Evolutionary conservation across 2,329 filamentous ascomycete species (phyloP), one percentile per base, ranked within the genome.

Genomic region (Fusarium haematococcum): DNA sequence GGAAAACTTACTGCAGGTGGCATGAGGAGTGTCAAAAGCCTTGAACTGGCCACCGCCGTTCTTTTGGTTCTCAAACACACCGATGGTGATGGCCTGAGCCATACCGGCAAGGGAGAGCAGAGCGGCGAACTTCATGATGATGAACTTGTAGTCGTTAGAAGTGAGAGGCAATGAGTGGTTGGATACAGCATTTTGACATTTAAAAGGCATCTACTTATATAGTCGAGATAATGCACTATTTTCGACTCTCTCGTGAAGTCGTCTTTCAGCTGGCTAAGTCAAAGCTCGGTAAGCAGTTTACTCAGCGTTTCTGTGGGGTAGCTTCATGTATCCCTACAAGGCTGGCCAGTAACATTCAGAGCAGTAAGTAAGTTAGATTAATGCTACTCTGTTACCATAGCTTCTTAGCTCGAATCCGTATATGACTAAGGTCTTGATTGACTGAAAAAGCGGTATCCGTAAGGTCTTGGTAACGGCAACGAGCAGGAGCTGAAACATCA

Each of bases 61-160:
- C 65, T 58, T 64, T 32, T 59, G 43, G 18, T 68, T 59, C 41
- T 50, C 65, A 14, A 63, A 68, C 3, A 68, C 62, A 6, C 33
- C 60, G 23, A 68, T 63, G 23, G 48, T 68, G 18, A 68, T 68
- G n/a, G 65, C 65, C 27, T 68, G 60, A 2, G 52, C 25, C 25
- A 52, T 52, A 8, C 48, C 48, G 3, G 27, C 10, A 20, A 52
- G 48, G 7, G 48, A 32, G 6, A 52, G 25, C 1, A 52, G 25
- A 20, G 25, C 48, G 6, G 10, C 10, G 10, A 52, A n/a, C 18
- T 52, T 52, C 48, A 52, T 52, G 6, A 2, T 30, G 48, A 30
- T 30, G 25, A 8, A 10, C 10, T 13, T 8, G 16, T 30, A 27
- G 4, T 4, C 7, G 4, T 3, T n/a, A 9, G 9, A 5, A n/a